Evolutionary conservation across 805 yeast species (phyloP).

Genomic region (Wickerhamiella slavikovae): DNA sequence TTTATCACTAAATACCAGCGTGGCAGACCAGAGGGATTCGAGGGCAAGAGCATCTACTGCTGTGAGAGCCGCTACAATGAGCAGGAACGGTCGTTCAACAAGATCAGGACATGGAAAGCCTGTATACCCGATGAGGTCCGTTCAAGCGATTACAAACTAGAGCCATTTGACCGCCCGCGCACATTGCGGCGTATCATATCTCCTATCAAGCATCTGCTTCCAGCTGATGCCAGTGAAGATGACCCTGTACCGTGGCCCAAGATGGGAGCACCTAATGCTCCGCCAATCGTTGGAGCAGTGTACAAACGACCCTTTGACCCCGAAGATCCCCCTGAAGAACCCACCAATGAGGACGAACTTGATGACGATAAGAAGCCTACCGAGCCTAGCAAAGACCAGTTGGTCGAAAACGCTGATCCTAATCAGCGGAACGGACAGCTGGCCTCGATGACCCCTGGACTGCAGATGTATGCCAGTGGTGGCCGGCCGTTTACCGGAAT

Average conservation of each 20-base stretch:
- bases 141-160: conserved; percentile 29
- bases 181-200: conserved; percentile 62
- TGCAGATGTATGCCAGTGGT: neutral
- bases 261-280: conserved; percentile 66
- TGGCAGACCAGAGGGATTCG: conserved; percentile 72
- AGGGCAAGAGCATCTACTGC: conserved; percentile 52
- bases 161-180: conserved; percentile 50
- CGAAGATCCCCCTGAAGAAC: conserved; percentile 63
- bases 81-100: conserved; percentile 71
- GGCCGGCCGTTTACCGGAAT: neutral
- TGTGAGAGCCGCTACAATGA: conserved; percentile 93
- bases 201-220: conserved; percentile 61
- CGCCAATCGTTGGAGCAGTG: conserved; percentile 88
- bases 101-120: conserved; percentile 96
- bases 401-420: neutral
- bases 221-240: conserved; percentile 46
- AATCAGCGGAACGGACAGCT: neutral
- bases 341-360: too few relatives aligned
- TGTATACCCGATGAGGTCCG: conserved; percentile 94
- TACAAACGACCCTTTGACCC: conserved; percentile 55
- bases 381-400: neutral
- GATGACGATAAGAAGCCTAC: conserved; percentile 23
- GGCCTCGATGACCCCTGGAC: neutral
- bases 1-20: conserved; percentile 87
- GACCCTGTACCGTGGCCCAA: conserved; percentile 72